Percentiles rank a stretch among this genome's conserved stretches.
Evolutionary conservation across 331 rosid genomes (phyloP).

Genomic region (Dryas integrifolia): DNA sequence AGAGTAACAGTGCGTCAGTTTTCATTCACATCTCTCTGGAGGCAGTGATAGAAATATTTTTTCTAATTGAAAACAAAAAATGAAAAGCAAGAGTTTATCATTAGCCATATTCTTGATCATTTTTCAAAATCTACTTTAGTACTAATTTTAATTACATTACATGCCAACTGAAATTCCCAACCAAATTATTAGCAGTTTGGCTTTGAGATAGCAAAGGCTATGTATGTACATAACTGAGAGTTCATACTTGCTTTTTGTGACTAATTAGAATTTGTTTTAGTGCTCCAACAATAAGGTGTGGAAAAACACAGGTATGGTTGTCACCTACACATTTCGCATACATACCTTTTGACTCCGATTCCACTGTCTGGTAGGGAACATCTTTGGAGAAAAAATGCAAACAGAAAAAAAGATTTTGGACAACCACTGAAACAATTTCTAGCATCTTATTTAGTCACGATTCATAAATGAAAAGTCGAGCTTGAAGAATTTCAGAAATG

Average conservation of each 20-base stretch:
- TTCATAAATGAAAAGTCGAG: neutral
- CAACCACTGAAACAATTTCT: neutral
- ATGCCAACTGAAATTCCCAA: neutral
- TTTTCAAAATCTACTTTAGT: neutral
- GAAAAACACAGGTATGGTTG: neutral
- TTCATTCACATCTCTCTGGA: neutral
- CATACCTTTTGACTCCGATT: neutral
- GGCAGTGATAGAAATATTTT: neutral
- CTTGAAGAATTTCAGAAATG: neutral
- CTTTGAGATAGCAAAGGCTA: neutral
- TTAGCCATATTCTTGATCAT: neutral
- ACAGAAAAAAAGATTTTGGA: neutral
- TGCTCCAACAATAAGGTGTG: neutral
- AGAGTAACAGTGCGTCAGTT: constrained; percentile 14
- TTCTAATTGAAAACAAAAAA: neutral
- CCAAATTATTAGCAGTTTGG: neutral
- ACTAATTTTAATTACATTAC: neutral
- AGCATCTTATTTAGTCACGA: neutral
- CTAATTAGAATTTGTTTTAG: neutral
- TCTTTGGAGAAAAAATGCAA: neutral
- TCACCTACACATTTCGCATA: neutral
- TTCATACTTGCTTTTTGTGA: neutral
- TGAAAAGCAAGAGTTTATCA: neutral
- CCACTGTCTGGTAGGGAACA: neutral
- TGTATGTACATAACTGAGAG: neutral